A percentile compares a stretch with the other conserved stretches of the same genome.
phyloP scores from a whole-genome alignment of 1,139 yeast genomes.

The Blastobotrys buckinghamii region DNA sequence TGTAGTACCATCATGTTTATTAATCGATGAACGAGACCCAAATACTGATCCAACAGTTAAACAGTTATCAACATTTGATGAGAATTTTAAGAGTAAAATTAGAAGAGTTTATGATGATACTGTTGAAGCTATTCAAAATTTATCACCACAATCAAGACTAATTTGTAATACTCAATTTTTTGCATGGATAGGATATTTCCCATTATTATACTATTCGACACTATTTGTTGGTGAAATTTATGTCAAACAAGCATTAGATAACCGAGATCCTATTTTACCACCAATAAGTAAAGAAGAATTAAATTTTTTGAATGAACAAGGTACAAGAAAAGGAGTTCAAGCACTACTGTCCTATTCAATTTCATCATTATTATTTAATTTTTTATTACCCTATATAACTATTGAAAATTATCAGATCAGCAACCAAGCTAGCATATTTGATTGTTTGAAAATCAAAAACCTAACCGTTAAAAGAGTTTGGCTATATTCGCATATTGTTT shows the following conservation, averaged over 20 bases:
- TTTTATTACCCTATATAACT: slow-evolving; percentile 30
- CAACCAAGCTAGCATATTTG: slow-evolving; percentile 1
- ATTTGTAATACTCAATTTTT: slow-evolving; percentile 33
- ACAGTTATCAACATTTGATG: slow-evolving; percentile 10
- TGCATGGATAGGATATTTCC: slow-evolving; percentile 37
- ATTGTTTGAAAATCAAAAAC: slow-evolving; percentile 5
- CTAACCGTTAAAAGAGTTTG: slow-evolving; percentile 26
- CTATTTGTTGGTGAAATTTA: slow-evolving; percentile 39
- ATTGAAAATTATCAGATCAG: slow-evolving; percentile 13
- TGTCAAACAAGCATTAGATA: slow-evolving; percentile 20
- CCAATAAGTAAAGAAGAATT: slow-evolving; percentile 19
- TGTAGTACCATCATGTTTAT: slow-evolving; percentile 38
- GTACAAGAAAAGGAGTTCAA: slow-evolving; percentile 35
- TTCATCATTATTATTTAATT: slow-evolving; percentile 32
- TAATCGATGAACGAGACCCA: slow-evolving; percentile 44
- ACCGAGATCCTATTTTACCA: slow-evolving; percentile 14
- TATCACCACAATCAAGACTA: slow-evolving; percentile 27
- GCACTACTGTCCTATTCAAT: slow-evolving; percentile 34
- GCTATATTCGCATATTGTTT: slow-evolving; percentile 32
- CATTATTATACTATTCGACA: slow-evolving; percentile 35
- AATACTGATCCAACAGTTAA: slow-evolving; percentile 33
- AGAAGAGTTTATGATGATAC: slow-evolving; percentile 30
- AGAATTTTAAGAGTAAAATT: slow-evolving; percentile 23
- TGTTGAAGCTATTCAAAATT: slow-evolving; percentile 33
- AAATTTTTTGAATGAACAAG: slow-evolving; percentile 20